A percentile compares a stretch with the other conserved stretches of the same genome.
Conservation (phyloP, 345 rosid genomes). For the Theobroma cacao region DNA sequence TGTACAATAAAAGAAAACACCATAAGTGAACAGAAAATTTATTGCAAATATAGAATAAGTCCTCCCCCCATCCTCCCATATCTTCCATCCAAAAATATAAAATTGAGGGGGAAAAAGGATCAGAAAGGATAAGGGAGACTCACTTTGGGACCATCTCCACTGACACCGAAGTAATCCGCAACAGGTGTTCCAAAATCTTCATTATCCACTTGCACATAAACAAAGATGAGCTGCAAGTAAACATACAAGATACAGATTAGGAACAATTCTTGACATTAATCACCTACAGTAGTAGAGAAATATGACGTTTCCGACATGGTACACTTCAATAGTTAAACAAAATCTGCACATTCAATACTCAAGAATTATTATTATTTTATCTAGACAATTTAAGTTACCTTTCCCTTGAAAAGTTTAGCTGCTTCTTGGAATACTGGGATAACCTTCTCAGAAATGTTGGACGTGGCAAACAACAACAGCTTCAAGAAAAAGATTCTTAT, state of each 20-base stretch:
- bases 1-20: slow-evolving; percentile 24
- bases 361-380: background rate
- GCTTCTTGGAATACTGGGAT: slow-evolving; percentile 68
- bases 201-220: slow-evolving; percentile 80
- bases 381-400: slow-evolving; percentile 44
- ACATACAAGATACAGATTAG: background rate
- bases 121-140: background rate
- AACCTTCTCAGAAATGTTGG: slow-evolving; percentile 70
- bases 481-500: slow-evolving; percentile 32
- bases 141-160: slow-evolving; percentile 66
- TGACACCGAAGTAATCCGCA: slow-evolving; percentile 86
- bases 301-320: background rate
- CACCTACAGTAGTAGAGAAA: background rate
- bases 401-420: slow-evolving; percentile 86
- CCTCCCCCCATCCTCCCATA: background rate
- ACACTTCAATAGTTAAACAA: background rate
- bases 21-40: background rate
- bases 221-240: slow-evolving; percentile 78
- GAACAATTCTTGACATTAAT: background rate
- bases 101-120: background rate
- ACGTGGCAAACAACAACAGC: slow-evolving; percentile 68
- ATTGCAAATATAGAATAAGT: background rate
- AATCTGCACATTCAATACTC: background rate
- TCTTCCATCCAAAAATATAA: background rate
- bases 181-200: slow-evolving; percentile 94